Base-by-base conservation (phyloP, 768 basidiomycete species). In the Termitomyces sp. region DNA sequence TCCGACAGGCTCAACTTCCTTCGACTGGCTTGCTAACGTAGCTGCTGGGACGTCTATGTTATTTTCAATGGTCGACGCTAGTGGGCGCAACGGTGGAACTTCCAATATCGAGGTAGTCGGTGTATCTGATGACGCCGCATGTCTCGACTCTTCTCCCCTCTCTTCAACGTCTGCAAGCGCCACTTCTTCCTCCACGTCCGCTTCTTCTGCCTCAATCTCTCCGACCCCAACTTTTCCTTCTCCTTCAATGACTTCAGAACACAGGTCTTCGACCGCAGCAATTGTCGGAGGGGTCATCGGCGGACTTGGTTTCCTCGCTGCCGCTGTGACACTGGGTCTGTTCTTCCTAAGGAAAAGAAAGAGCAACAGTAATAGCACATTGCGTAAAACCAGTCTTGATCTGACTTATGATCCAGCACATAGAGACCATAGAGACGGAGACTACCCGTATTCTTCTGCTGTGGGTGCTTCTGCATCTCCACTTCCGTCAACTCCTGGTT, bases 1-100 rank as follows among this genome's bases (percentile, higher is more conserved):
- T 37, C 74, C 77, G 2, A 49, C 50, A 3, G 75, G 76, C 14
- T 67, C 74, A 8, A 58, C 68, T 5, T 71, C 69, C 3, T 84
- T 70, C 61, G 63, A 67, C n/a, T 89, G 87, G 89, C 69, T 64
- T 33, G 80, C 79, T 17, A 74, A 84, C 66, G 77, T 85, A 26
- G 74, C 75, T 38, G 77, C 79, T 8, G 83, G 84, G 5, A 89
- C 84, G 1, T 73, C 75, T 3, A 66, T 87, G 46, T 55, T 89
- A 12, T 87, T 87, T 52, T 61, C 77, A 41, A 74, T 87, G 79
- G 69, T 74, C 1, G 84, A 85, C 60, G 66, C 79, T 11, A 56
- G 61, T 47, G 79, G 80, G 12, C 69, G 73, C 45, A 73, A 75
- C 54, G 87, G 88, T 50, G 87, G 87, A 19, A 75, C 76, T 55